phyloP scores from a whole-genome alignment of 345 rosid species.

The Reutealis trisperma region DNA sequence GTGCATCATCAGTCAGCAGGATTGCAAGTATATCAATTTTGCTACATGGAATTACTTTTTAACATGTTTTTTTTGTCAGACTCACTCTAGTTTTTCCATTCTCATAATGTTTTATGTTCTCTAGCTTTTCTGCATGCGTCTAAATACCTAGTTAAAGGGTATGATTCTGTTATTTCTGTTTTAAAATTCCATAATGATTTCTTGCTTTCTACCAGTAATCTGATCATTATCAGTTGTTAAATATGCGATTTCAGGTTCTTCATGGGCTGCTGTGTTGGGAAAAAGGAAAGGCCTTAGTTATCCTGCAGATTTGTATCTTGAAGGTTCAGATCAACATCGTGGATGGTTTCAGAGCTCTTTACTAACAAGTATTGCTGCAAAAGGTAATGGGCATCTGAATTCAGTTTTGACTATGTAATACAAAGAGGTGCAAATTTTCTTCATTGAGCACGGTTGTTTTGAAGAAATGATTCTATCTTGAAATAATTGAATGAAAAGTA shows the following conservation, averaged over 20 bases:
- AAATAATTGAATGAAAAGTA: neutral
- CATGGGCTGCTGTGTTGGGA: conserved; percentile 92
- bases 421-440: neutral
- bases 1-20: neutral
- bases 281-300: conserved; percentile 61
- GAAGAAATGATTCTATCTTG: neutral
- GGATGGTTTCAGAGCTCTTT: conserved; percentile 99
- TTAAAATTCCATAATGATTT: neutral
- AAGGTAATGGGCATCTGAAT: conserved; percentile 48
- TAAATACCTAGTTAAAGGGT: no score
- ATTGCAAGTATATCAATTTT: no score
- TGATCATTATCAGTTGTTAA: conserved; percentile 18
- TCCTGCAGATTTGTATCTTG: conserved; percentile 92
- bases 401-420: conserved; percentile 9
- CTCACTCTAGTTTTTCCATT: no score
- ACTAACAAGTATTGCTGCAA: conserved; percentile 83
- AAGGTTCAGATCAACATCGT: conserved; percentile 98
- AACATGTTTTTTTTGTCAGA: no score
- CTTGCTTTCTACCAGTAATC: neutral
- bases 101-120: no score
- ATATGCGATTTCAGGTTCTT: conserved; percentile 59
- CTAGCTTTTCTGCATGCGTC: no score
- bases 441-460: neutral
- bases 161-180: neutral
- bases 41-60: no score